These are phyloP conservation scores for Apiospora aurea DNA, from an alignment of 2,329 filamentous ascomycete species.

Conservation along the genomic window DNA sequence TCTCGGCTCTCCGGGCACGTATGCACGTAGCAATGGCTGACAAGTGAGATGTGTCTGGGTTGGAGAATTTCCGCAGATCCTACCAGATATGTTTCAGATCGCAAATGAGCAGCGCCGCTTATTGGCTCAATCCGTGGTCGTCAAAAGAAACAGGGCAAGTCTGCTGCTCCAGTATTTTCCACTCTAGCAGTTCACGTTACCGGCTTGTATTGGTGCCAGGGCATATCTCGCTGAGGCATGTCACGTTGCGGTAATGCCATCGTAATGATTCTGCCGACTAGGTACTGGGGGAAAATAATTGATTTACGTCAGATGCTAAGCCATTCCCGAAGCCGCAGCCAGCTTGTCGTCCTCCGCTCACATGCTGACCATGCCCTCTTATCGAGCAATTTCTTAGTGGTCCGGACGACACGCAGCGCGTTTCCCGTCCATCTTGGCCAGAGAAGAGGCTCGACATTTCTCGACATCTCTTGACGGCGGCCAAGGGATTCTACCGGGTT, in stretches of 20 bases:
- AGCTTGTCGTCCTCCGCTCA: neutral
- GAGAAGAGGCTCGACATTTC: neutral
- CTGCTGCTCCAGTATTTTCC: neutral
- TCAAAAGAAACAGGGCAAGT: neutral
- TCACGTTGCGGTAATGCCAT: slow-evolving; percentile 16
- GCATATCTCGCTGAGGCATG: neutral
- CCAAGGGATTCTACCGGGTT: neutral
- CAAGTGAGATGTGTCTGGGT: slow-evolving; percentile 6
- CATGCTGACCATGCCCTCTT: neutral
- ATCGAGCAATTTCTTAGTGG: neutral
- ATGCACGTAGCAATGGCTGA: neutral
- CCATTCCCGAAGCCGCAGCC: neutral
- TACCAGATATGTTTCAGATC: slow-evolving; percentile 13
- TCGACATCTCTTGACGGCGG: neutral
- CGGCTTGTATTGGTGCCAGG: neutral
- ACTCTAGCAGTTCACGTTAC: neutral
- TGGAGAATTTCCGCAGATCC: neutral
- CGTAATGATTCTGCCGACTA: slow-evolving; percentile 14
- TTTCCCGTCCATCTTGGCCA: neutral
- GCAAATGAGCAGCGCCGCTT: neutral
- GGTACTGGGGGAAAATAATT: slow-evolving; percentile 8
- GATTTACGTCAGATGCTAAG: neutral
- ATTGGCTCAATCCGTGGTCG: neutral
- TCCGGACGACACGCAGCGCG: neutral
- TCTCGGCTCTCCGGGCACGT: neutral